These are phyloP conservation scores for Hyphopichia khmerensis DNA, from an alignment of 1,139 yeast species.

Conservation along the genomic window DNA sequence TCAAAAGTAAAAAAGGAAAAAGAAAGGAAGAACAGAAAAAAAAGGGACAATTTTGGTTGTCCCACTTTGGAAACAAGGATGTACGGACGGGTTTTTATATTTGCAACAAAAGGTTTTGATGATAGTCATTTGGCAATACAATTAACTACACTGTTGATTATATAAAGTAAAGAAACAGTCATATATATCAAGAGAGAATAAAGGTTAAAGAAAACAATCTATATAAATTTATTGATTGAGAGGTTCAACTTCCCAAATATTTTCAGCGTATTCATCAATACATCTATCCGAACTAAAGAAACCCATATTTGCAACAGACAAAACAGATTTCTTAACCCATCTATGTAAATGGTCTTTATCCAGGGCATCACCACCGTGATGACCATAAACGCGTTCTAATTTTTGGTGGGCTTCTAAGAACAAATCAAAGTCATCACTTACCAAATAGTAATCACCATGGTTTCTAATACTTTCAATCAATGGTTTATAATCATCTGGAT, in stretches of 20 bases:
- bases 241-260: slow-evolving; percentile 91
- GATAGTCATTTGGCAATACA: no score
- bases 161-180: neutral
- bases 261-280: slow-evolving; percentile 88
- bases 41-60: neutral
- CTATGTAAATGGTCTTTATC: slow-evolving; percentile 55
- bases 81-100: neutral
- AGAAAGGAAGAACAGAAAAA: no score
- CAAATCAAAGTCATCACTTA: slow-evolving; percentile 84
- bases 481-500: slow-evolving; percentile 63
- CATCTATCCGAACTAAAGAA: slow-evolving; percentile 91
- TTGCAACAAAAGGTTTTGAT: no score
- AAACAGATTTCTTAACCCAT: slow-evolving; percentile 77
- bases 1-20: no score
- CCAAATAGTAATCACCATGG: slow-evolving; percentile 86
- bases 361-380: slow-evolving; percentile 39
- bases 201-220: neutral
- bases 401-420: slow-evolving; percentile 78
- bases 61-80: neutral
- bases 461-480: slow-evolving; percentile 66
- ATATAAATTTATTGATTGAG: slow-evolving; percentile 24
- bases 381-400: slow-evolving; percentile 70
- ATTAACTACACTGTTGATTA: no score
- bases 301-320: slow-evolving; percentile 90
- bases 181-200: neutral